Evolutionary conservation across 2,329 filamentous ascomycete genomes (phyloP).

Genomic region (Elsinoe batatas): DNA sequence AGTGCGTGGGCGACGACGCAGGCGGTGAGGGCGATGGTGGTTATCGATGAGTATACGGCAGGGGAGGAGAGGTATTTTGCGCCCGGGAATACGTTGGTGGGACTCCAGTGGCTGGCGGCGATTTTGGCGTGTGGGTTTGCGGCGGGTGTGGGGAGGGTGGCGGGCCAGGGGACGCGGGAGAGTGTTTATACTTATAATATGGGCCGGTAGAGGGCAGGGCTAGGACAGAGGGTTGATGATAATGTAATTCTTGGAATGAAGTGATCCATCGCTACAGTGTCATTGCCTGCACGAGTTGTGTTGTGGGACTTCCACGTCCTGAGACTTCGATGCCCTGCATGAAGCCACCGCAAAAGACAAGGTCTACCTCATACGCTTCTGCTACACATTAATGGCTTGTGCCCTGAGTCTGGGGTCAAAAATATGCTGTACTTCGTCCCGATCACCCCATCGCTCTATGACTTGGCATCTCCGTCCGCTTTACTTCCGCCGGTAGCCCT

Average conservation of each 20-base stretch:
- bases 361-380: too few species aligned
- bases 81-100: constrained; percentile 12
- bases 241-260: too few species aligned
- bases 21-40: constrained; percentile 12
- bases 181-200: constrained; percentile 12
- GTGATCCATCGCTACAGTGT: neutral
- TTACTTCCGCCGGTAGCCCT: too few species aligned
- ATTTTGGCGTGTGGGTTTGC: constrained; percentile 14
- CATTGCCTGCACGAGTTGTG: neutral
- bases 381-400: too few species aligned
- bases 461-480: too few species aligned
- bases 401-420: too few species aligned
- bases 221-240: too few species aligned
- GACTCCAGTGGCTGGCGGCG: constrained; percentile 15
- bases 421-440: too few species aligned
- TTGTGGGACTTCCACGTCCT: too few species aligned
- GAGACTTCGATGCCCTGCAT: too few species aligned
- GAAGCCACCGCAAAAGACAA: too few species aligned
- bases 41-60: neutral
- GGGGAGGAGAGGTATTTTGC: neutral
- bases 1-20: constrained; percentile 15
- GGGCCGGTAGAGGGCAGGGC: neutral
- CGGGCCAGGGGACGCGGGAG: neutral
- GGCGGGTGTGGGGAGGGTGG: constrained; percentile 10
- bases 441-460: too few species aligned